Percentiles rank a stretch among this genome's conserved stretches.
Conservation (phyloP, 805 yeast genomes). For the Saccharomycopsis lassenensis region DNA sequence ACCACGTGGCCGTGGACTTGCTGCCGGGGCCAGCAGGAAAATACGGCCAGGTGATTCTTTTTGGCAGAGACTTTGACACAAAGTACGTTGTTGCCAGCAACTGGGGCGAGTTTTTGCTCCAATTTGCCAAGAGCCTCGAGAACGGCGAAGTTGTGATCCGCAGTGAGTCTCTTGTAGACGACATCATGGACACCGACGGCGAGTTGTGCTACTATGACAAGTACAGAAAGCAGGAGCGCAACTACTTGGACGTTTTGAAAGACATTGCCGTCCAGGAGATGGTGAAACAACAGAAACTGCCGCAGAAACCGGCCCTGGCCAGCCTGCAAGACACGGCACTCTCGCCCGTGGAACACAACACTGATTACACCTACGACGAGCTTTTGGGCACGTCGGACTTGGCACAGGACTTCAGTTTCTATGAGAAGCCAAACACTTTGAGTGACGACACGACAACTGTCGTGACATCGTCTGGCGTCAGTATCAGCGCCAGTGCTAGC, state of each 20-base stretch:
- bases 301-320: constrained; percentile 22
- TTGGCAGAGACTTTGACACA: constrained; percentile 89
- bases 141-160: constrained; percentile 64
- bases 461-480: too few species aligned
- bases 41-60: constrained; percentile 86
- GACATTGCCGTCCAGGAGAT: constrained; percentile 3
- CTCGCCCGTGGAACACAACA: constrained; percentile 19
- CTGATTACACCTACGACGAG: too few species aligned
- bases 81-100: constrained; percentile 78
- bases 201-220: constrained; percentile 14
- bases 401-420: too few species aligned
- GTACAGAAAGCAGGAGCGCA: constrained; percentile 3
- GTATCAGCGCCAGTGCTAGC: too few species aligned
- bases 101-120: constrained; percentile 80
- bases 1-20: constrained; percentile 83
- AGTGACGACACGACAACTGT: too few species aligned
- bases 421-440: too few species aligned
- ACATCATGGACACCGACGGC: constrained; percentile 43
- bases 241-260: constrained; percentile 16
- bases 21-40: constrained; percentile 70
- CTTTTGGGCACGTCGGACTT: too few species aligned
- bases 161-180: constrained; percentile 47
- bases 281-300: constrained; percentile 23
- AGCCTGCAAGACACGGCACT: too few species aligned
- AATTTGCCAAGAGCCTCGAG: constrained; percentile 81